Conservation (phyloP, 208 protist genomes). For the Trichomonas tenax region DNA sequence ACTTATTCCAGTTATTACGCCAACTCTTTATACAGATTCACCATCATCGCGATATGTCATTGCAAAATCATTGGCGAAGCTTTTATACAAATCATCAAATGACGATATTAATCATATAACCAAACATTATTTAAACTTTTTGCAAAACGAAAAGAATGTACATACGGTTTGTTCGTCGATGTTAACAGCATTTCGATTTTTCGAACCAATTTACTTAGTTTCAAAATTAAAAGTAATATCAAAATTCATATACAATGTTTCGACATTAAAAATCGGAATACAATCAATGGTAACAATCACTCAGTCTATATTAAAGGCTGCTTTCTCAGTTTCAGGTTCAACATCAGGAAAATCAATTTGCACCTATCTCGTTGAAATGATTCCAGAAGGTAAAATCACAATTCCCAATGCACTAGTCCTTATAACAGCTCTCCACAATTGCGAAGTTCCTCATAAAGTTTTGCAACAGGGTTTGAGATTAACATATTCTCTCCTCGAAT, state of each 20-base stretch:
- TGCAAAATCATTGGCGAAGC: background rate
- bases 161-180: background rate
- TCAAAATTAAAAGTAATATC: background rate
- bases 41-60: background rate
- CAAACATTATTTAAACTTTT: background rate
- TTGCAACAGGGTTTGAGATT: background rate
- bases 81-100: background rate
- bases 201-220: background rate
- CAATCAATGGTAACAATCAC: background rate
- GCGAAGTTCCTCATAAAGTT: background rate
- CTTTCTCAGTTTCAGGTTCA: background rate
- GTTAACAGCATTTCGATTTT: background rate
- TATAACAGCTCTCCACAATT: background rate
- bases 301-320: background rate
- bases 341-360: background rate
- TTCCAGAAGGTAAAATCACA: background rate
- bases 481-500: background rate
- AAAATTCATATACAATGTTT: background rate
- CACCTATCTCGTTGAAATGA: background rate
- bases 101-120: background rate
- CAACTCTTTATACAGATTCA: background rate
- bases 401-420: background rate
- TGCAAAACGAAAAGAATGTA: background rate
- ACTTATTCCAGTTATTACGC: background rate
- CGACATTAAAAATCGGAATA: background rate